These are phyloP conservation scores for Carex cristatella DNA, from an alignment of 176 grass and related monocot species.

Conservation along the genomic window DNA sequence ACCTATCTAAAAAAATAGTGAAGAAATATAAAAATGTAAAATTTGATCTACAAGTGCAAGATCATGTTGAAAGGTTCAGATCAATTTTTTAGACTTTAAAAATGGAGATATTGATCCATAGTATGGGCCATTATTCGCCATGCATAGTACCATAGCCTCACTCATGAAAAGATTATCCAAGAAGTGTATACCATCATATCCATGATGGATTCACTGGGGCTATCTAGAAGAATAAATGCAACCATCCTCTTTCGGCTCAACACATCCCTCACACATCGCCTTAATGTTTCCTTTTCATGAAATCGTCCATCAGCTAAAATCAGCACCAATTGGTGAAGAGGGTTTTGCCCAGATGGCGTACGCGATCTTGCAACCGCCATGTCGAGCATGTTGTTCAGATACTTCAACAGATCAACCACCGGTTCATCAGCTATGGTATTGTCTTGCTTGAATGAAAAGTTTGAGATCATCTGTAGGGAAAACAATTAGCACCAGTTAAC, in stretches of 20 bases:
- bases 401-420: conserved; percentile 74
- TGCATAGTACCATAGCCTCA: no score
- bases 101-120: no score
- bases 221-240: conserved; percentile 82
- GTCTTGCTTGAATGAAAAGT: conserved; percentile 92
- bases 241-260: conserved; percentile 80
- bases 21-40: no score
- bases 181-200: conserved; percentile 38
- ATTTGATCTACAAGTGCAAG: no score
- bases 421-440: conserved; percentile 83
- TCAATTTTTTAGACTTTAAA: no score
- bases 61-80: no score
- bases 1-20: no score
- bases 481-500: background rate
- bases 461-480: conserved; percentile 66
- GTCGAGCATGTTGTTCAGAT: conserved; percentile 81
- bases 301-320: conserved; percentile 90
- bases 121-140: no score
- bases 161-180: background rate
- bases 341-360: conserved; percentile 80
- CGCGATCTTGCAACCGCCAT: conserved; percentile 55
- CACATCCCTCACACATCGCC: conserved; percentile 62
- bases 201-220: conserved; percentile 73
- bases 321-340: conserved; percentile 74
- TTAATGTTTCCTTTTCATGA: conserved; percentile 91